phyloP scores from a whole-genome alignment of 2,329 filamentous ascomycete genomes.

The Fusarium chlamydosporum region DNA sequence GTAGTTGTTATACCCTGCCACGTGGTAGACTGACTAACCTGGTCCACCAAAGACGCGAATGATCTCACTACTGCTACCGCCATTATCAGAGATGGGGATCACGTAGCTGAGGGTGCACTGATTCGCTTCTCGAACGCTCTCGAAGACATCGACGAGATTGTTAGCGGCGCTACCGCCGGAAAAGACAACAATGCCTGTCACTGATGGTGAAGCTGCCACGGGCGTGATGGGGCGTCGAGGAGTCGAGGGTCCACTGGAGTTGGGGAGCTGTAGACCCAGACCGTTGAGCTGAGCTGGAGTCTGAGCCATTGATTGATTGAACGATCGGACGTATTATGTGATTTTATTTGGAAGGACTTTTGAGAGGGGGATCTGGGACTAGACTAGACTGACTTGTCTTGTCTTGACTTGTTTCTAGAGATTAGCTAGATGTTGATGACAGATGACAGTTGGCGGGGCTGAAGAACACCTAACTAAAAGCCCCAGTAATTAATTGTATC shows the following conservation, averaged over 20 bases:
- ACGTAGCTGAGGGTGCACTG: slow-evolving; percentile 82
- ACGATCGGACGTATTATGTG: slow-evolving; percentile 31
- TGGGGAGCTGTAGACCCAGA: slow-evolving; percentile 46
- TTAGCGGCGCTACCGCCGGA: slow-evolving; percentile 96
- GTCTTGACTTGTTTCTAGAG: no score
- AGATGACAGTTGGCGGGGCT: slow-evolving; percentile 30
- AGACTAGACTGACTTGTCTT: no score
- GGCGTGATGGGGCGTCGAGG: slow-evolving; percentile 43
- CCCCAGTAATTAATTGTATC: slow-evolving; percentile 11
- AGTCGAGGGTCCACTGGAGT: slow-evolving; percentile 42
- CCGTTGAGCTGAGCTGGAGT: slow-evolving; percentile 23
- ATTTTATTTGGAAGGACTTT: not conserved
- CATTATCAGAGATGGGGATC: slow-evolving; percentile 96
- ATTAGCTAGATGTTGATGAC: slow-evolving; percentile 23
- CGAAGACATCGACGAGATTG: slow-evolving; percentile 92
- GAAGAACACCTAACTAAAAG: not conserved
- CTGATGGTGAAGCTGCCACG: slow-evolving; percentile 19
- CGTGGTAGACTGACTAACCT: slow-evolving; percentile 63
- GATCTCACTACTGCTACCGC: slow-evolving; percentile 91
- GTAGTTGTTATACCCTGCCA: slow-evolving; percentile 24
- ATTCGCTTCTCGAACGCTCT: slow-evolving; percentile 73
- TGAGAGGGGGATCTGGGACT: not conserved
- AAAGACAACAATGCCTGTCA: slow-evolving; percentile 78
- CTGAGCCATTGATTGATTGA: slow-evolving; percentile 46
- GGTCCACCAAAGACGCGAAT: slow-evolving; percentile 96